Percentiles rank a stretch among this genome's conserved stretches.
Conservation (phyloP, 352 stramenopile species). For the Peronospora farinosa region DNA sequence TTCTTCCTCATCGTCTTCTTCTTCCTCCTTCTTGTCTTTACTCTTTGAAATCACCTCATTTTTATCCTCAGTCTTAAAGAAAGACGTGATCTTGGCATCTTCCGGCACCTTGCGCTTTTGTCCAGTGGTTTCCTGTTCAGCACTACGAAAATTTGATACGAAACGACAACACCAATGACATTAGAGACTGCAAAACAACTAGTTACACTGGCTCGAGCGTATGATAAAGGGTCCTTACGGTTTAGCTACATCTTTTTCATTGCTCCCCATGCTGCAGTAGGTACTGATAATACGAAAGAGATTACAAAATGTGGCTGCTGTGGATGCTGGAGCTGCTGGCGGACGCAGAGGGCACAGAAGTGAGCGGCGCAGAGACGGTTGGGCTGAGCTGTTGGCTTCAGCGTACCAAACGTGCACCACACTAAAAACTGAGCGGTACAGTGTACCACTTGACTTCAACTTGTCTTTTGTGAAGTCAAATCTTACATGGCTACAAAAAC, state of each 20-base stretch:
- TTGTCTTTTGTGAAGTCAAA: slow-evolving; percentile 16
- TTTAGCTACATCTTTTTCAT: slow-evolving; percentile 35
- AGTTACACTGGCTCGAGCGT: not conserved
- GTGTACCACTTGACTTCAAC: slow-evolving; percentile 16
- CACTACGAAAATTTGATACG: slow-evolving; percentile 14
- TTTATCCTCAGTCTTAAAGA: slow-evolving; percentile 25
- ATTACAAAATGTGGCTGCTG: not conserved
- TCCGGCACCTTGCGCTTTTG: slow-evolving; percentile 44
- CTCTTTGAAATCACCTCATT: slow-evolving; percentile 16
- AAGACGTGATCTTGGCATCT: slow-evolving; percentile 26
- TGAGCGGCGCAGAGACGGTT: slow-evolving; percentile 3
- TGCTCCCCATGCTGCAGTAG: slow-evolving; percentile 28
- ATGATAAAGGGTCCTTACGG: slow-evolving; percentile 22
- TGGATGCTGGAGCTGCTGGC: slow-evolving; percentile 1
- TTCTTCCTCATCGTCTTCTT: slow-evolving; percentile 12
- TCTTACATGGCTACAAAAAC: too few species aligned
- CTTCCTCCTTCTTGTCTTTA: slow-evolving; percentile 38
- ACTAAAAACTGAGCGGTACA: slow-evolving; percentile 20
- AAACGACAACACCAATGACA: slow-evolving; percentile 4
- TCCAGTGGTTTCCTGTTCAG: slow-evolving; percentile 30
- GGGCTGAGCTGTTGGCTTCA: slow-evolving; percentile 15
- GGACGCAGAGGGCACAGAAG: slow-evolving; percentile 16
- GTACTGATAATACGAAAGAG: not conserved
- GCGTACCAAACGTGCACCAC: slow-evolving; percentile 13
- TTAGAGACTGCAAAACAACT: not conserved